These are phyloP conservation scores for Cymbopogon citratus DNA, from an alignment of 176 grass and related monocot genomes.

Conservation along the genomic window DNA sequence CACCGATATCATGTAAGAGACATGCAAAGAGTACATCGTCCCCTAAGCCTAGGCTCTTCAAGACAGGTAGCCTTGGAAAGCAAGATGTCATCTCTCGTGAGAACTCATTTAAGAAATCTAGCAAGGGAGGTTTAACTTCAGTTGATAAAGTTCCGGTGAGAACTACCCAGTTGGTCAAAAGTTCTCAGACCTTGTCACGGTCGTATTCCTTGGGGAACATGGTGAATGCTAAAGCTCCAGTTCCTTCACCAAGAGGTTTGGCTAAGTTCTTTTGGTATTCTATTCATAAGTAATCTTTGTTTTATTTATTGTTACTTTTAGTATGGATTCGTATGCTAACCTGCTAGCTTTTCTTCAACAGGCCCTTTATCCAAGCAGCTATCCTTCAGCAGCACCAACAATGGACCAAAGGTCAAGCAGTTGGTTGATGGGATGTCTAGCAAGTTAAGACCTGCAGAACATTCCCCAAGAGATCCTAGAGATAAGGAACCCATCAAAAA, in stretches of 20 bases:
- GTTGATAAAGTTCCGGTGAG: conserved; percentile 30
- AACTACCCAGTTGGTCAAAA: conserved; percentile 34
- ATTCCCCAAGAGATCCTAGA: conserved; percentile 39
- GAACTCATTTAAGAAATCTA: conserved; percentile 49
- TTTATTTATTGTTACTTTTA: conserved; percentile 13
- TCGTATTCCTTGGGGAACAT: conserved; percentile 53
- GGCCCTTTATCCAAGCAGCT: conserved; percentile 70
- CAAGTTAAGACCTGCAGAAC: conserved; percentile 46
- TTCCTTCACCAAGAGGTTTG: conserved; percentile 72
- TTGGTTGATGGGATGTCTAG: conserved; percentile 40
- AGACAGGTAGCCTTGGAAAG: conserved; percentile 38
- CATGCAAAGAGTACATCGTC: conserved; percentile 20
- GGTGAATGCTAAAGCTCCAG: conserved; percentile 48
- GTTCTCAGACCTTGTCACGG: conserved; percentile 45
- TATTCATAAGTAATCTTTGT: conserved; percentile 4
- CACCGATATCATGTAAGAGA: conserved; percentile 52
- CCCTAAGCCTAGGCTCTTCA: conserved; percentile 30
- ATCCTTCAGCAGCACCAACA: conserved; percentile 57
- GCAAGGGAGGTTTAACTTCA: conserved; percentile 28
- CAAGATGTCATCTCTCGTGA: conserved; percentile 30
- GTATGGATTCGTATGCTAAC: conserved; percentile 23
- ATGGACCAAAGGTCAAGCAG: conserved; percentile 70
- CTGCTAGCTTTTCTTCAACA: conserved; percentile 30
- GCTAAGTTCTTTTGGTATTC: conserved; percentile 11
- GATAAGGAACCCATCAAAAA: conserved; percentile 44